A percentile compares a stretch with the other conserved stretches of the same genome.
Conservation (phyloP, 2,329 filamentous ascomycete genomes). For the Ophiocordyceps robertsii region DNA sequence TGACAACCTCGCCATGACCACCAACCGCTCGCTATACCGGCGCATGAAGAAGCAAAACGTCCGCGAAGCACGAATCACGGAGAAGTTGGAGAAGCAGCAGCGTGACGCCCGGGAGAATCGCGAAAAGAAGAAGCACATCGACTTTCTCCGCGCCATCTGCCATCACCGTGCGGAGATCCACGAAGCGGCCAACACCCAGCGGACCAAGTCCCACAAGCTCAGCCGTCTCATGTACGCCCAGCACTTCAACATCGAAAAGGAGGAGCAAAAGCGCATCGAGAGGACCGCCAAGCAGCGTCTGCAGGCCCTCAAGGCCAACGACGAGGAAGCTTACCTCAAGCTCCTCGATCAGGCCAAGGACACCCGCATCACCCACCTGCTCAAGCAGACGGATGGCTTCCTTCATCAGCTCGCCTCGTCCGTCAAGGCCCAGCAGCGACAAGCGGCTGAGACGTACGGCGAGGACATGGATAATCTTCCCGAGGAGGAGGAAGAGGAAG, state of each 20-base stretch:
- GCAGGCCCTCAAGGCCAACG: constrained; percentile 95
- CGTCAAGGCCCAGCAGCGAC: constrained; percentile 86
- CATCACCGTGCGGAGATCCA: constrained; percentile 70
- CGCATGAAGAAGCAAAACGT: constrained; percentile 96
- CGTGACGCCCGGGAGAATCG: constrained; percentile 89
- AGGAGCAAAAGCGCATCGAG: constrained; percentile 97
- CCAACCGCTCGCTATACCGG: constrained; percentile 80
- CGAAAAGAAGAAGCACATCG: constrained; percentile 93
- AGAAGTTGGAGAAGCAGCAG: constrained; percentile 98
- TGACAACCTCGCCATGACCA: constrained; percentile 93
- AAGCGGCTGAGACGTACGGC: constrained; percentile 66
- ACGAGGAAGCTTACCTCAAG: constrained; percentile 97
- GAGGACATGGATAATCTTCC: constrained; percentile 38
- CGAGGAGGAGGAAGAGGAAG: constrained; percentile 55
- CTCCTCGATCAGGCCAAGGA: constrained; percentile 97
- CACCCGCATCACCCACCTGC: constrained; percentile 93
- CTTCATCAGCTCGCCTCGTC: constrained; percentile 88
- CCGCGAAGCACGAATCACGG: constrained; percentile 88
- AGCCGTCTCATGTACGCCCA: constrained; percentile 80
- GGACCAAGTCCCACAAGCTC: constrained; percentile 68
- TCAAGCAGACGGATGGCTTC: constrained; percentile 96
- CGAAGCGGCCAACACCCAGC: constrained; percentile 52
- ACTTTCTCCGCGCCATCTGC: constrained; percentile 79
- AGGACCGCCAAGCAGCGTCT: constrained; percentile 98
- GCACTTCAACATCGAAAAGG: constrained; percentile 94